Conservation (phyloP, 2,329 filamentous ascomycete genomes). For the Xylogone sp. region DNA sequence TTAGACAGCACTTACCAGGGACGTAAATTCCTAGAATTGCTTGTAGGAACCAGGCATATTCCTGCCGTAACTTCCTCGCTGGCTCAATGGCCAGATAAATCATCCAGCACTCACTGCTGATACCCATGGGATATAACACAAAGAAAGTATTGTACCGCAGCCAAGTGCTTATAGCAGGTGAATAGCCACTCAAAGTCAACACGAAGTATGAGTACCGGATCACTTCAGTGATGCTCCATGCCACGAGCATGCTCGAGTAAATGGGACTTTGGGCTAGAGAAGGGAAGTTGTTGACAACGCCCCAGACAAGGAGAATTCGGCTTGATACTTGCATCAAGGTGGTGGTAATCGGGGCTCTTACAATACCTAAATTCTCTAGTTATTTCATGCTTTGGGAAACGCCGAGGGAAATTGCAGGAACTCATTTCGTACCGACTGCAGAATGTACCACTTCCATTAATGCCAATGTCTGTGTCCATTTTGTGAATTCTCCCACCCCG, state of each 20-base stretch:
- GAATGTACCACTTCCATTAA: slow-evolving; percentile 81
- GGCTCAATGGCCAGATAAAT: slow-evolving; percentile 68
- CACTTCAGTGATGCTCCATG: slow-evolving; percentile 89
- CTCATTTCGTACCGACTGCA: slow-evolving; percentile 55
- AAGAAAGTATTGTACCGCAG: slow-evolving; percentile 91
- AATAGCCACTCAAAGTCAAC: slow-evolving; percentile 59
- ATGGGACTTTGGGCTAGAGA: slow-evolving; percentile 54
- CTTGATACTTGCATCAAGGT: slow-evolving; percentile 87
- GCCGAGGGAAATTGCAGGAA: no score
- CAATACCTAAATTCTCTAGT: slow-evolving; percentile 56
- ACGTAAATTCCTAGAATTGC: slow-evolving; percentile 71
- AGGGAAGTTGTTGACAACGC: slow-evolving; percentile 72
- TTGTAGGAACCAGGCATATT: slow-evolving; percentile 57
- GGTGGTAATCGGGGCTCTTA: slow-evolving; percentile 79
- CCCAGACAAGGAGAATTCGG: slow-evolving; percentile 87
- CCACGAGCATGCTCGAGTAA: slow-evolving; percentile 76
- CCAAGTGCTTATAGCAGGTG: slow-evolving; percentile 69
- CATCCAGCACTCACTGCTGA: slow-evolving; percentile 79
- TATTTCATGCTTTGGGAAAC: neutral
- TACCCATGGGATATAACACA: slow-evolving; percentile 87
- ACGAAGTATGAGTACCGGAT: slow-evolving; percentile 92
- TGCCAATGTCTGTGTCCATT: slow-evolving; percentile 81
- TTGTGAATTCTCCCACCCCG: slow-evolving; percentile 62
- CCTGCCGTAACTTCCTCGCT: slow-evolving; percentile 44
- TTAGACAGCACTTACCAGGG: slow-evolving; percentile 56